phyloP scores from a whole-genome alignment of 31 red algal species.

The Pterothamnion heteromorphum region DNA sequence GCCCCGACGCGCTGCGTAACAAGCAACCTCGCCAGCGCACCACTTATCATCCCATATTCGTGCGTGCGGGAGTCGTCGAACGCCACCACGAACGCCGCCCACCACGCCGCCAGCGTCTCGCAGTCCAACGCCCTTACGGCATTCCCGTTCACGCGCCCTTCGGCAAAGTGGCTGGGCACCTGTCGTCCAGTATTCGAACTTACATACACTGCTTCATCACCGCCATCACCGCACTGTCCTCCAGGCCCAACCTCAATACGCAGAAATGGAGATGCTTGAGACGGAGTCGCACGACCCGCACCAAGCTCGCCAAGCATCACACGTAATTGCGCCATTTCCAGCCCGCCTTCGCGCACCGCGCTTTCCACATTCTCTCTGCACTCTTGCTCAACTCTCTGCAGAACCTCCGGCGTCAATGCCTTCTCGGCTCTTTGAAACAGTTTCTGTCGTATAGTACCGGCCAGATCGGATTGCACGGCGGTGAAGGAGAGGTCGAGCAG shows the following conservation, averaged over 20 bases:
- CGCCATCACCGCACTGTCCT: too few relatives aligned
- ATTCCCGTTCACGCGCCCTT: too few relatives aligned
- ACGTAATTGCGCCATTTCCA: too few relatives aligned
- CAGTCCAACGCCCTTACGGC: not conserved
- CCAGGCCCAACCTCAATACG: too few relatives aligned
- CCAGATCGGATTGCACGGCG: not conserved
- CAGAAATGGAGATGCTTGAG: too few relatives aligned
- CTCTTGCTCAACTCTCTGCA: not conserved
- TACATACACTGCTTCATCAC: too few relatives aligned
- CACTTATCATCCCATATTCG: not conserved
- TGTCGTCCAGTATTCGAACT: too few relatives aligned
- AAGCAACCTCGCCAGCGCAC: not conserved
- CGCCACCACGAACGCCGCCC: not conserved
- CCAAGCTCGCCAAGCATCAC: too few relatives aligned
- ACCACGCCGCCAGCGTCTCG: not conserved
- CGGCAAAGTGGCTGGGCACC: too few relatives aligned
- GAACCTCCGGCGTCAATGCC: not conserved
- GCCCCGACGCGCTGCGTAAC: not conserved
- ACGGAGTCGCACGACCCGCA: too few relatives aligned
- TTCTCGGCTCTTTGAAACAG: not conserved
- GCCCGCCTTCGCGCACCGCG: too few relatives aligned
- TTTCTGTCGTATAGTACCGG: not conserved
- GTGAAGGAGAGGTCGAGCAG: not conserved
- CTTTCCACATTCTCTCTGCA: too few relatives aligned
- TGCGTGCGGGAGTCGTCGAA: not conserved